Evolutionary conservation across 1,284 basidiomycete species (phyloP).

Genomic region (Leccinum insolens): DNA sequence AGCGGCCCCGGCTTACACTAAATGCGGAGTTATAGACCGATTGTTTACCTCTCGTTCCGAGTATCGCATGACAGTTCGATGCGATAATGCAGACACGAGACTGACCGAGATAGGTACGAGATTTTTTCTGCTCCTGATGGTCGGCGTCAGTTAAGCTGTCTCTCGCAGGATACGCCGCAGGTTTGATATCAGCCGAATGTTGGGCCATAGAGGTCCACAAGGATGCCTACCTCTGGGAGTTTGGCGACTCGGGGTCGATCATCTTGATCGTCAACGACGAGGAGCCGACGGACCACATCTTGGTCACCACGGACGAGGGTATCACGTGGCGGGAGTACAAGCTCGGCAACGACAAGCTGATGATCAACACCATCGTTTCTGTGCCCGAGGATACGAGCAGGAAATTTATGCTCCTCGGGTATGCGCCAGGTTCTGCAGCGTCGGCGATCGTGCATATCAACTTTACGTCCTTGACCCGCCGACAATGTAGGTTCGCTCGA

Average conservation of each 20-base stretch:
- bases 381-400: conserved; percentile 91
- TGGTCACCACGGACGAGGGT: conserved; percentile 92
- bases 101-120: conserved; percentile 71
- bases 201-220: conserved; percentile 90
- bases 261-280: conserved; percentile 92
- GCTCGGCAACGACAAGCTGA: conserved; percentile 77
- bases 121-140: not conserved
- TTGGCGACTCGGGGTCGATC: conserved; percentile 80
- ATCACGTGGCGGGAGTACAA: conserved; percentile 85
- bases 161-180: conserved; percentile 49
- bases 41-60: conserved; percentile 94
- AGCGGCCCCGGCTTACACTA: not conserved
- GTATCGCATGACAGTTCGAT: conserved; percentile 84
- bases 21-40: conserved; percentile 57
- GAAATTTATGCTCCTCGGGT: conserved; percentile 87
- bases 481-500: conserved; percentile 62
- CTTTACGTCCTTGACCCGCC: conserved; percentile 77
- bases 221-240: conserved; percentile 97
- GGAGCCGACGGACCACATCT: conserved; percentile 85
- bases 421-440: conserved; percentile 49
- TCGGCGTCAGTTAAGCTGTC: conserved; percentile 1
- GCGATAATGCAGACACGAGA: conserved; percentile 86
- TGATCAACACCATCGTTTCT: conserved; percentile 82
- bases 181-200: conserved; percentile 65
- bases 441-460: conserved; percentile 87